Conservation (phyloP, 2,329 filamentous ascomycete species). For the Apiospora pterosperma region DNA sequence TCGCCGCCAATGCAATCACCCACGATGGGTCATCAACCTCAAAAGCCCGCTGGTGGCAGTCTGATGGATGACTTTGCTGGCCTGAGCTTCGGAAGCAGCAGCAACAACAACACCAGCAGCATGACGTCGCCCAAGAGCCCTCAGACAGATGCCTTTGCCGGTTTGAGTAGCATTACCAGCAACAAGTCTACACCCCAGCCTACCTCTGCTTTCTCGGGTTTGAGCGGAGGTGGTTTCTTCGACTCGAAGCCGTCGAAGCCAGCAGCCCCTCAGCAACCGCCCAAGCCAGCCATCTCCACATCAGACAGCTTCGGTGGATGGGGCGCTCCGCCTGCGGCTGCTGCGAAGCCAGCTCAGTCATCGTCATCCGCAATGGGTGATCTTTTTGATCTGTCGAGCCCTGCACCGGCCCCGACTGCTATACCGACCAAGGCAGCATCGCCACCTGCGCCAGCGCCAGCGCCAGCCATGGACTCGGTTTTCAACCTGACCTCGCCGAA, state of each 20-base stretch:
- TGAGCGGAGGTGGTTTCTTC: slow-evolving; percentile 79
- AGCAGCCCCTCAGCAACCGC: slow-evolving; percentile 44
- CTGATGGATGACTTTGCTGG: slow-evolving; percentile 79
- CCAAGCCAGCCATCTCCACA: slow-evolving; percentile 26
- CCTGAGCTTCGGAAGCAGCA: slow-evolving; percentile 50
- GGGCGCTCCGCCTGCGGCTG: slow-evolving; percentile 36
- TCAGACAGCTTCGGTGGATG: slow-evolving; percentile 67
- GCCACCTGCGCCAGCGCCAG: slow-evolving; percentile 35
- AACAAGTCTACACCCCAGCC: slow-evolving; percentile 34
- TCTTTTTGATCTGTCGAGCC: slow-evolving; percentile 72
- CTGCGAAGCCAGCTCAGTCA: slow-evolving; percentile 40
- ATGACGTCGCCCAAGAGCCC: slow-evolving; percentile 38
- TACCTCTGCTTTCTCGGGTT: slow-evolving; percentile 41
- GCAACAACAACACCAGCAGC: slow-evolving; percentile 21
- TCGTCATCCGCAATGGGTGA: slow-evolving; percentile 66
- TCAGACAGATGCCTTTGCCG: slow-evolving; percentile 34
- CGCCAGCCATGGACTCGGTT: slow-evolving; percentile 56
- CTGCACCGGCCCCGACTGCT: slow-evolving; percentile 27
- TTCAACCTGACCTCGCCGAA: slow-evolving; percentile 71
- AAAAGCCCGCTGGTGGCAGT: slow-evolving; percentile 52
- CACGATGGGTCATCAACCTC: slow-evolving; percentile 43
- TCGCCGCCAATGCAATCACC: slow-evolving; percentile 57
- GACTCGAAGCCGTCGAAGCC: slow-evolving; percentile 65
- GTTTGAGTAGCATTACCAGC: slow-evolving; percentile 30
- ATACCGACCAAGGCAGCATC: slow-evolving; percentile 45